Percentiles rank a stretch among this genome's conserved stretches.
phyloP scores from a whole-genome alignment of 768 basidiomycete genomes.

The Mycena venus region DNA sequence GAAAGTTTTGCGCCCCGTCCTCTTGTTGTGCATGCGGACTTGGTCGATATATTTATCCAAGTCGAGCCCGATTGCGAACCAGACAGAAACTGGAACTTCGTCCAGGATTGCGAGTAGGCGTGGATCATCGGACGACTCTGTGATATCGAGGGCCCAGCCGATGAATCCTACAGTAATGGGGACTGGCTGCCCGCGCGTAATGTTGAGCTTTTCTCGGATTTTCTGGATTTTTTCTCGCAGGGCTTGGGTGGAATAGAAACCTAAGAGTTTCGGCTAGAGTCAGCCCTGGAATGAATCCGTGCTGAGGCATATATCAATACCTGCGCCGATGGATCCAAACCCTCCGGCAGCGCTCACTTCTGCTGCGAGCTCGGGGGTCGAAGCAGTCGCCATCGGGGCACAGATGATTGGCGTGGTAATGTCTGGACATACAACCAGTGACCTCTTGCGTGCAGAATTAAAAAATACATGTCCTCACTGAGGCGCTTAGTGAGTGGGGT shows the following conservation, averaged over 20 bases:
- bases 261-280: conserved; percentile 43
- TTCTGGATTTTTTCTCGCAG: conserved; percentile 56
- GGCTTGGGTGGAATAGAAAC: conserved; percentile 48
- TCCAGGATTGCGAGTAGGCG: conserved; percentile 60
- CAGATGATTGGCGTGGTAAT: conserved; percentile 64
- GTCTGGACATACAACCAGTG: conserved; percentile 51
- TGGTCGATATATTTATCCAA: conserved; percentile 65
- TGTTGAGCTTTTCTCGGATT: conserved; percentile 50
- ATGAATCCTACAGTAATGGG: conserved; percentile 73
- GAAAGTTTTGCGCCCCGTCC: conserved; percentile 58
- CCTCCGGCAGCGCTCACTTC: conserved; percentile 67
- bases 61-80: conserved; percentile 72
- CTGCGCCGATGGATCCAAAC: conserved; percentile 68
- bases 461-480: conserved; percentile 39
- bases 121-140: conserved; percentile 48
- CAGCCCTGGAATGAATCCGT: too few relatives aligned
- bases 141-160: conserved; percentile 67
- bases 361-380: conserved; percentile 48
- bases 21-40: conserved; percentile 54
- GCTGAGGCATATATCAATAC: conserved; percentile 47
- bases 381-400: conserved; percentile 70
- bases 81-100: conserved; percentile 63
- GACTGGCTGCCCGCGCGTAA: conserved; percentile 48
- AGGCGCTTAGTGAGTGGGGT: conserved; percentile 55
- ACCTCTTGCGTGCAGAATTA: neutral